Base-by-base conservation (phyloP, 768 basidiomycete species). In the Tricholoma saponaceum region DNA sequence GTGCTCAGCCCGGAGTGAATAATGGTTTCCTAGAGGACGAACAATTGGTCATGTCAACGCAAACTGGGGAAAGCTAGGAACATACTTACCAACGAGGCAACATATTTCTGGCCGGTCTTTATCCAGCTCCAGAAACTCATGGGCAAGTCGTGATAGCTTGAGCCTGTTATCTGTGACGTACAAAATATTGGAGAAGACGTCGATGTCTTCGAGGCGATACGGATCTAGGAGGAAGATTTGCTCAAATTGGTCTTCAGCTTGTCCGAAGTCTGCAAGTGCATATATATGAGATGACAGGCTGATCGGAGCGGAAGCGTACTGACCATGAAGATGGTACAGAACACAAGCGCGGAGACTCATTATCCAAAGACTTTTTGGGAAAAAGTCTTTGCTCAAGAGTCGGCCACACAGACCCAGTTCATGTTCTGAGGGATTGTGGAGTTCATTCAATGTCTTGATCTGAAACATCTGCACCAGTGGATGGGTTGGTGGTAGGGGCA, bases 101-200 rank as follows among this genome's bases (percentile, higher is more conserved):
- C 96, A 98, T 3, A 96, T 88, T 76, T 99, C 97, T 25, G 97
- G 96, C 26, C 96, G 81, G 73, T 96, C 91, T 71, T 92, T 89
- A 65, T 98, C 95, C 30, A 96, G 75, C 25, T 85, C 81, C 47
- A 94, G 80, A 70, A 95, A 96, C 62, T 95, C 89, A 61, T 95
- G 94, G 7, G 96, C 97, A 35, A 98, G 79, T 69, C 86, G 86
- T 18, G 95, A 95, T 43, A 99, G 76, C 66, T 96, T 95, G 32
- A 91, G 75, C 46, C 85, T 83, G 64, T 92, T 92, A 65, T 95
- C 91, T 50, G 92, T 92, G 2, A 98, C 95, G 71, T 98, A 98
- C 41, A 98, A 80, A 67, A 98, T 97, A 68, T 98, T 97, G 56
- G 95, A 96, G 70, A 90, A 95, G 35, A 97, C 85, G 66, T 98